phyloP scores from a whole-genome alignment of 495 filamentous ascomycete genomes.

The Margaritispora aquatica region DNA sequence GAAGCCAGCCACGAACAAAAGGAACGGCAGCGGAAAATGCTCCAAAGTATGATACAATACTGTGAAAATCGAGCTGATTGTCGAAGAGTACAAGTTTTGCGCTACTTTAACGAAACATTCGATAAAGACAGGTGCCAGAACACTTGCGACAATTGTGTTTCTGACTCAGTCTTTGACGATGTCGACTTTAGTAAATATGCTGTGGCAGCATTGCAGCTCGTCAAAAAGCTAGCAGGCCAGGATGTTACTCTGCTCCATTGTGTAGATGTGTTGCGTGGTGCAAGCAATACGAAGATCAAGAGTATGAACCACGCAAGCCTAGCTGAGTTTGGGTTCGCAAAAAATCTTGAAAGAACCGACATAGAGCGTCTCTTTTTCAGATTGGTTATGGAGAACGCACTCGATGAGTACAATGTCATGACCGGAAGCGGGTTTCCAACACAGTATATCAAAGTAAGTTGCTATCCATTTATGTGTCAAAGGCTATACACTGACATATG shows the following conservation, averaged over 20 bases:
- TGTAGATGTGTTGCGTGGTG: slow-evolving; percentile 56
- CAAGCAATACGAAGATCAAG: slow-evolving; percentile 41
- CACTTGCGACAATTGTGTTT: slow-evolving; percentile 83
- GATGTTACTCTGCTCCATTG: slow-evolving; percentile 48
- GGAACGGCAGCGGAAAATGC: slow-evolving; percentile 74
- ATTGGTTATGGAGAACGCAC: slow-evolving; percentile 54
- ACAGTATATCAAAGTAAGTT: slow-evolving; percentile 51
- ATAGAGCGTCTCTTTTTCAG: slow-evolving; percentile 60
- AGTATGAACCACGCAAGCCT: slow-evolving; percentile 35
- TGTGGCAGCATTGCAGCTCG: slow-evolving; percentile 55
- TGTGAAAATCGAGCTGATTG: slow-evolving; percentile 87
- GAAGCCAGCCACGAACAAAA: slow-evolving; percentile 74
- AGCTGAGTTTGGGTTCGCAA: slow-evolving; percentile 38
- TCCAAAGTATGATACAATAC: slow-evolving; percentile 73
- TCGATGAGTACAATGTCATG: slow-evolving; percentile 51
- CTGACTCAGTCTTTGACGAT: slow-evolving; percentile 55
- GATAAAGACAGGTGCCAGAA: slow-evolving; percentile 59
- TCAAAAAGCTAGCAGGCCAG: slow-evolving; percentile 43
- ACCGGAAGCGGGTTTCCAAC: slow-evolving; percentile 55
- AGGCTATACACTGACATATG: slow-evolving; percentile 3
- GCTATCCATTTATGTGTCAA: background rate
- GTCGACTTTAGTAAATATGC: slow-evolving; percentile 76
- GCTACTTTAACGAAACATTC: slow-evolving; percentile 88
- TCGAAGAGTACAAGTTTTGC: slow-evolving; percentile 77
- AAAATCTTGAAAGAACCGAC: slow-evolving; percentile 49